Evolutionary conservation across 495 filamentous ascomycete genomes (phyloP).

Genomic region (Apodospora peruviana): DNA sequence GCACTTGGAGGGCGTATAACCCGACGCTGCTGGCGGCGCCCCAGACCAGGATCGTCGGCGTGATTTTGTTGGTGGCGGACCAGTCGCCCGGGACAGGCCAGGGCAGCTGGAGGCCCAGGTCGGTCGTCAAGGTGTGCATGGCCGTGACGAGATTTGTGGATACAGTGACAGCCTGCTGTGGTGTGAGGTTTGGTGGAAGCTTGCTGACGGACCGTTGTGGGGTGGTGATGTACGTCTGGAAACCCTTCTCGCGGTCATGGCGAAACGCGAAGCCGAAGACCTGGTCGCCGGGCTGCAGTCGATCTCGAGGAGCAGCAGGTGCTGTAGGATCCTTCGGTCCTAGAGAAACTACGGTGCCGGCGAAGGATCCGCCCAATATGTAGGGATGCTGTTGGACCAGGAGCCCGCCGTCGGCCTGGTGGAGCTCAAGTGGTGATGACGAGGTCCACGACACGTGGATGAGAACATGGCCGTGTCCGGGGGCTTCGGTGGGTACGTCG

Average conservation of each 20-base stretch:
- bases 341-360: conserved; percentile 39
- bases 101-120: conserved; percentile 39
- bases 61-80: conserved; percentile 17
- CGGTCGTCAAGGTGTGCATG: conserved; percentile 39
- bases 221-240: conserved; percentile 40
- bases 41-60: conserved; percentile 45
- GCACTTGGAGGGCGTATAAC: conserved; percentile 42
- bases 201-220: conserved; percentile 31
- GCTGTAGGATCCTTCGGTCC: conserved; percentile 32
- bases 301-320: neutral
- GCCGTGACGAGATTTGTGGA: conserved; percentile 50
- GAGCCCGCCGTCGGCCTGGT: conserved; percentile 48
- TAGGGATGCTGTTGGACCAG: conserved; percentile 32
- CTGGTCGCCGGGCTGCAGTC: conserved; percentile 33
- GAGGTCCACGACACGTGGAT: conserved; percentile 44
- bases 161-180: conserved; percentile 43
- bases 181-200: conserved; percentile 30
- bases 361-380: conserved; percentile 33
- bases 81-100: conserved; percentile 39
- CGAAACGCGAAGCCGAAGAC: conserved; percentile 47
- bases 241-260: conserved; percentile 29
- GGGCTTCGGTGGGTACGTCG: conserved; percentile 31
- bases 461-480: conserved; percentile 30
- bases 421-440: conserved; percentile 50
- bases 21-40: conserved; percentile 49